Base-by-base conservation (phyloP, 2,329 filamentous ascomycete species). In the Sporothrix mexicana region DNA sequence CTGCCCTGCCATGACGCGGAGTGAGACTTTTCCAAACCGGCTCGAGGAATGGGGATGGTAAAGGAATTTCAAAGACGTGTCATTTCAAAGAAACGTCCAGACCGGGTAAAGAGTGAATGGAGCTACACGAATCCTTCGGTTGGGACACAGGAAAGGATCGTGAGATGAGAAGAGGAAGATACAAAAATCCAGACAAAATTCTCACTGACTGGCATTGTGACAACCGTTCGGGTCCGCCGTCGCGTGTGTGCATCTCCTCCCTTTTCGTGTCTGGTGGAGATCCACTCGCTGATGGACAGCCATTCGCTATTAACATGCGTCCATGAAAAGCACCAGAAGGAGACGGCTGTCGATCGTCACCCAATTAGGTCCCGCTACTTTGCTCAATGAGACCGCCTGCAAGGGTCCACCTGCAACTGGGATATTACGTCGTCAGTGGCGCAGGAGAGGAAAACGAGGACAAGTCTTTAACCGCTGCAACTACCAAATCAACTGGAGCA, bases 341-440 rank as follows among this genome's bases (percentile, higher is more conserved):
- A 36, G 30, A 36, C 30, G 3, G 41, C 41, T 15, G 61, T 47
- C 41, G 61, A 66, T 66, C 61, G 15, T 64, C 61, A 15, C 41
- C 41, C n/a, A 25, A 43, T 57, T 12, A 57, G 53, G 23, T 5
- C 53, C 47, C 12, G 12, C 47, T 13, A 30, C 20, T 36, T 36
- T 36, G 30, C 30, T 36, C 30, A 36, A 36, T 36, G 30, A 36
- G 30, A 36, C 30, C 30, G 30, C 30, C 30, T 15, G 4, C 23
- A 57, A 57, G 23, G 59, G 12, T n/a, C 59, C 59, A 64, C 59
- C 13, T 45, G n/a, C 41, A 25, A 8, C 23, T 41, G 20, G 70
- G 20, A 66, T 45, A 72, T 69, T 71, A 71, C 73, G 73, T 74
- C 73, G 73, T 59, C 73, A 61, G 64, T 62, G 62, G 71, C 53